Base-by-base conservation (phyloP, 2,329 filamentous ascomycete species). In the Sodiomyces alkalinus region DNA sequence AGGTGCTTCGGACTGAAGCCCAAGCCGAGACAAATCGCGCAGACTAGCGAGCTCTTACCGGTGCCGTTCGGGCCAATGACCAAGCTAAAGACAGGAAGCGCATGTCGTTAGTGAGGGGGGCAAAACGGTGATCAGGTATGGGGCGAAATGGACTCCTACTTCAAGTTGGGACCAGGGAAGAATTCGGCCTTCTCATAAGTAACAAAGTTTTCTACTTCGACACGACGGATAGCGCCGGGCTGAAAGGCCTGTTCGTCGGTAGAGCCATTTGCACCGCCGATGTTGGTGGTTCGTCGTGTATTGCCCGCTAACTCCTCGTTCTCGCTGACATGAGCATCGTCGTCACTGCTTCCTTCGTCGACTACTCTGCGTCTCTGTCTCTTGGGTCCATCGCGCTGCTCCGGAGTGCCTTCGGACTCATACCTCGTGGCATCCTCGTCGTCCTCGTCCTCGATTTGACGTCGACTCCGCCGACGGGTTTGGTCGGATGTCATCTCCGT, bases 21-120 rank as follows among this genome's bases (percentile, higher is more conserved):
- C 16, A 98, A 59, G 3, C 90, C 90, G 10, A 98, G 57, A 46
- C 90, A 96, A 40, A 98, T 92, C 24, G 90, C 90, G 53, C 90
- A 98, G 23, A 98, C 87, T 16, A 98, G 64, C 0, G 90, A 94
- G 54, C 87, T 96, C 56, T 98, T 98, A 31, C 90, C 90, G 0
- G 90, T 96, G 19, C 90, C 90, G 45, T 98, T 98, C n/a, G 90
- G 90, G 0, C 90, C 90, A 41, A 98, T 93, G 29, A 98, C 77
- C 87, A 98, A 96, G 22, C n/a, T n/a, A n/a, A n/a, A n/a, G n/a
- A n/a, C n/a, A n/a, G n/a, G n/a, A n/a, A n/a, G n/a, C n/a, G n/a
- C n/a, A n/a, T n/a, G n/a, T n/a, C n/a, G n/a, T n/a, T n/a, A n/a
- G n/a, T n/a, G n/a, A n/a, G n/a, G n/a, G n/a, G n/a, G n/a, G n/a